Evolutionary conservation across 257 asterid genomes (phyloP).

Genomic region (Nicotiana paniculata): DNA sequence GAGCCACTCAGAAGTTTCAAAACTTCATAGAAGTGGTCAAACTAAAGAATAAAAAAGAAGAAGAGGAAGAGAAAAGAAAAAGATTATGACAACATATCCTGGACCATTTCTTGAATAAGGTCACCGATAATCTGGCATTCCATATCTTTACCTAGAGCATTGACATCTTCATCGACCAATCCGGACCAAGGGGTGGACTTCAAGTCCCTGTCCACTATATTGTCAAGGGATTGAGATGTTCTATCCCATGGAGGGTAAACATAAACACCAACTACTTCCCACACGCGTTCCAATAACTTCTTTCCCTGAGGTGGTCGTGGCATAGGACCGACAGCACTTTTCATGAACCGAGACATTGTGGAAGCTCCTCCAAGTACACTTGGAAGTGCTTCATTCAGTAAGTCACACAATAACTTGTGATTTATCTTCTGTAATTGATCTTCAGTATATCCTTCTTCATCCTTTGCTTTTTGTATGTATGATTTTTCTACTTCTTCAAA

Average conservation of each 20-base stretch:
- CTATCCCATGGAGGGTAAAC: slow-evolving; percentile 48
- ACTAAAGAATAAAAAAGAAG: background rate
- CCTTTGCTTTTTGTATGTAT: slow-evolving; percentile 33
- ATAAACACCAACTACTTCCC: slow-evolving; percentile 40
- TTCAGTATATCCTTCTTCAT: slow-evolving; percentile 26
- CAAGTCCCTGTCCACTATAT: slow-evolving; percentile 60
- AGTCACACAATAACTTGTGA: slow-evolving; percentile 58
- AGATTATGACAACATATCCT: slow-evolving; percentile 24
- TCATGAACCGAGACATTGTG: slow-evolving; percentile 42
- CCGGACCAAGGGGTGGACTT: slow-evolving; percentile 52
- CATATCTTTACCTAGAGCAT: slow-evolving; percentile 50
- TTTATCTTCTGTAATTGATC: slow-evolving; percentile 38
- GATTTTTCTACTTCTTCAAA: slow-evolving; percentile 73
- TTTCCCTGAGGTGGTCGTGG: slow-evolving; percentile 57
- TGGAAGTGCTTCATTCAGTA: slow-evolving; percentile 78
- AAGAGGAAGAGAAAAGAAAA: background rate
- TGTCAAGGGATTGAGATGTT: slow-evolving; percentile 41
- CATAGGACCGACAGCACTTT: slow-evolving; percentile 32
- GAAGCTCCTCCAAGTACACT: slow-evolving; percentile 44
- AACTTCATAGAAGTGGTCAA: background rate
- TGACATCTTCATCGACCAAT: slow-evolving; percentile 50
- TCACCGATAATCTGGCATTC: slow-evolving; percentile 56
- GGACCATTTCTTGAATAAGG: slow-evolving; percentile 57
- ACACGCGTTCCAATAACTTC: slow-evolving; percentile 49
- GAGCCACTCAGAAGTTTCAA: slow-evolving; percentile 2